phyloP scores from a whole-genome alignment of 2,329 filamentous ascomycete species.

The Sporothrix brasiliensis region DNA sequence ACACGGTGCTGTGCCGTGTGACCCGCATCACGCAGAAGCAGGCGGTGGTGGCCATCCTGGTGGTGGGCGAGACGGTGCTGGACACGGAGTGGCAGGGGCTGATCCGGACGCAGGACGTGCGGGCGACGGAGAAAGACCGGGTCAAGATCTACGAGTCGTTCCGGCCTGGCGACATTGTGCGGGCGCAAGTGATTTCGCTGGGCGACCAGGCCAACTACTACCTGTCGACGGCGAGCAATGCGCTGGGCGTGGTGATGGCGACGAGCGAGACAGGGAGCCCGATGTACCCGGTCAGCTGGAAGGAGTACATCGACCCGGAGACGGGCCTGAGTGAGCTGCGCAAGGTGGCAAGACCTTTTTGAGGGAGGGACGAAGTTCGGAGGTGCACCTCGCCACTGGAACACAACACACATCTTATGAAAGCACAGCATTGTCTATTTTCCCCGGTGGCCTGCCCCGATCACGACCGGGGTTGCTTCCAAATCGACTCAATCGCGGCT shows the following conservation, averaged over 20 bases:
- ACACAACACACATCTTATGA: too few relatives aligned
- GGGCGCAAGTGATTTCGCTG: conserved; percentile 83
- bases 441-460: neutral
- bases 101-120: conserved; percentile 85
- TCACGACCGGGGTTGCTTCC: neutral
- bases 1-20: conserved; percentile 80
- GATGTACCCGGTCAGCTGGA: conserved; percentile 95
- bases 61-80: conserved; percentile 72
- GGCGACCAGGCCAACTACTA: conserved; percentile 97
- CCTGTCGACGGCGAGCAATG: conserved; percentile 86
- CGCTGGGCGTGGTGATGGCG: conserved; percentile 91
- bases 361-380: conserved; percentile 43
- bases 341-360: conserved; percentile 94
- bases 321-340: conserved; percentile 76
- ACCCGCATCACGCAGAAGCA: conserved; percentile 83
- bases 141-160: conserved; percentile 91
- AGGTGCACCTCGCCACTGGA: too few relatives aligned
- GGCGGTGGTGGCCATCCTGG: conserved; percentile 82
- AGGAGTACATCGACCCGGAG: conserved; percentile 83
- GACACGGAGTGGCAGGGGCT: conserved; percentile 83
- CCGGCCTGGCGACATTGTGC: conserved; percentile 86
- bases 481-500: neutral
- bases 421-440: neutral
- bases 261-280: conserved; percentile 83
- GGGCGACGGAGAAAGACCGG: conserved; percentile 93